These are phyloP conservation scores for Fusarium foetens DNA, from an alignment of 2,329 filamentous ascomycete species.

Conservation along the genomic window DNA sequence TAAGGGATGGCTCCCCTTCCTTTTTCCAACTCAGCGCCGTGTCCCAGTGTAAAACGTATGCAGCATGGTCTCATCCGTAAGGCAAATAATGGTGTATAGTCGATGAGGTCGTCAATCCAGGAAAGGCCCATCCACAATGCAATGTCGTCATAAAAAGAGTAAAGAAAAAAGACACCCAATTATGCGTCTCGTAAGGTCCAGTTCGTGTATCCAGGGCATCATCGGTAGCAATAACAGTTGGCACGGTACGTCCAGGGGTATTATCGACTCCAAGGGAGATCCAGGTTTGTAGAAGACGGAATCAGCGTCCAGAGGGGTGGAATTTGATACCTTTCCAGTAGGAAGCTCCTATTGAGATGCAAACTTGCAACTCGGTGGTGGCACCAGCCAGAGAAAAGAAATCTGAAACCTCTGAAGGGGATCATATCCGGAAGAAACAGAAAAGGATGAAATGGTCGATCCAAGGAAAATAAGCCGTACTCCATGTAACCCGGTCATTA, in stretches of 20 bases:
- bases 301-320: slow-evolving; percentile 35
- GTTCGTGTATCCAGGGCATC: slow-evolving; percentile 36
- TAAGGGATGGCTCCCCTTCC: slow-evolving; percentile 36
- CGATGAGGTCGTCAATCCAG: slow-evolving; percentile 42
- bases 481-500: slow-evolving; percentile 45
- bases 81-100: slow-evolving; percentile 41
- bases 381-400: slow-evolving; percentile 42
- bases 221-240: slow-evolving; percentile 43
- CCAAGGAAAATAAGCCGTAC: slow-evolving; percentile 42
- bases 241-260: slow-evolving; percentile 38
- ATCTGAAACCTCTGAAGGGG: slow-evolving; percentile 32
- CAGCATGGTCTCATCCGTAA: slow-evolving; percentile 49
- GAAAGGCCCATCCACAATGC: slow-evolving; percentile 44
- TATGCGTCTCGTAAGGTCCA: slow-evolving; percentile 38
- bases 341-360: slow-evolving; percentile 42
- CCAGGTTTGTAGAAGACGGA: slow-evolving; percentile 33
- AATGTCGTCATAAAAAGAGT: slow-evolving; percentile 41
- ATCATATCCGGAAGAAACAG: slow-evolving; percentile 41
- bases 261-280: slow-evolving; percentile 37
- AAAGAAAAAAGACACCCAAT: slow-evolving; percentile 37
- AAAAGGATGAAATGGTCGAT: slow-evolving; percentile 43
- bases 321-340: slow-evolving; percentile 41
- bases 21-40: slow-evolving; percentile 49
- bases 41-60: slow-evolving; percentile 47
- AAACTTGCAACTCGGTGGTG: slow-evolving; percentile 45